phyloP scores from a whole-genome alignment of 1,284 basidiomycete species.

The Ustilago shanxiensis region DNA sequence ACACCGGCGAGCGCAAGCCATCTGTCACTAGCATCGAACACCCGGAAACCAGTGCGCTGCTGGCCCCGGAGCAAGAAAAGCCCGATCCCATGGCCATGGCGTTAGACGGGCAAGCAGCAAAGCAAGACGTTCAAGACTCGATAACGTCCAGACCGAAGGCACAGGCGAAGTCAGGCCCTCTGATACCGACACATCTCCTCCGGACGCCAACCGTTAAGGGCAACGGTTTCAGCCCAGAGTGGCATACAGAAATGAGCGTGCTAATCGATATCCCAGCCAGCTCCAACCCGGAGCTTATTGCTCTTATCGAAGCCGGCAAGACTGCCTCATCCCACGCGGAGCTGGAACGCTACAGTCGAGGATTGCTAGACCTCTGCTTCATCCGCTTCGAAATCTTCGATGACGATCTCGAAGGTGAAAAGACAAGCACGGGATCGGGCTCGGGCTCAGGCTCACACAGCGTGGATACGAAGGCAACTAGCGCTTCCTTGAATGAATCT shows the following conservation, averaged over 20 bases:
- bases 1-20: background rate
- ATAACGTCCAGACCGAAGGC: background rate
- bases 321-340: background rate
- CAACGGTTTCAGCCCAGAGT: conserved; percentile 66
- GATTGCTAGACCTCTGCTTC: conserved; percentile 67
- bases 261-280: conserved; percentile 62
- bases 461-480: background rate
- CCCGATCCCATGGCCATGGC: background rate
- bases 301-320: conserved; percentile 30
- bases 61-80: background rate
- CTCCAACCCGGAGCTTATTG: conserved; percentile 24
- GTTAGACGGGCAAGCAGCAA: background rate
- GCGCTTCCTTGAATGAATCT: background rate
- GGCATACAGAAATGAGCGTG: conserved; percentile 56
- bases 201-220: conserved; percentile 53
- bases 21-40: background rate
- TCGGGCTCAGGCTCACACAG: background rate
- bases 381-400: conserved; percentile 65
- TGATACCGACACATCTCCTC: conserved; percentile 23
- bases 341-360: conserved; percentile 48
- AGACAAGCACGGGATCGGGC: too few species aligned
- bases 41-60: background rate
- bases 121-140: background rate
- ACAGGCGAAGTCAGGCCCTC: background rate
- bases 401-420: conserved; percentile 32